These are phyloP conservation scores for Sphagnum contortum DNA, from an alignment of 225 moss, liverwort and hornwort species.

Conservation along the genomic window DNA sequence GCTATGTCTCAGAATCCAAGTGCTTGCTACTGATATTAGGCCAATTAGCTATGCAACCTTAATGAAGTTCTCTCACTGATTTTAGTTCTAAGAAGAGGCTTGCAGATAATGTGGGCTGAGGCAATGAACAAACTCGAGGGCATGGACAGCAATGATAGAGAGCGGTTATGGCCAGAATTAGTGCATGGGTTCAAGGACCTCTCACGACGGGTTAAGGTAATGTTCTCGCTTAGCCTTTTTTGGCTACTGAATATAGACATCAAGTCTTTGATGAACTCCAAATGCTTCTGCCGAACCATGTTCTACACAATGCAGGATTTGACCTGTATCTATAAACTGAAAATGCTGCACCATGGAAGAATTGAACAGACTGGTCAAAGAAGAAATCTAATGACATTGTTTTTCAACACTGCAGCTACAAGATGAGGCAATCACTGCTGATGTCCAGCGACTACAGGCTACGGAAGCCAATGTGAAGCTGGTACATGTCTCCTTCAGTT, in stretches of 20 bases:
- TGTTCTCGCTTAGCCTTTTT: neutral
- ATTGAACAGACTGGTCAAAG: too few species aligned
- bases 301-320: too few species aligned
- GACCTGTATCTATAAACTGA: constrained; percentile 5
- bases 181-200: constrained; percentile 91
- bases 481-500: constrained; percentile 19
- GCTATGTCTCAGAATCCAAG: too few species aligned
- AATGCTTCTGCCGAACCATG: too few species aligned
- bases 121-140: constrained; percentile 91
- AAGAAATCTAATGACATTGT: too few species aligned
- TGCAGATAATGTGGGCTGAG: constrained; percentile 93
- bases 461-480: constrained; percentile 91
- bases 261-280: too few species aligned
- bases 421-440: constrained; percentile 78
- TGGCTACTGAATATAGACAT: too few species aligned
- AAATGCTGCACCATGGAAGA: neutral
- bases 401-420: constrained; percentile 55
- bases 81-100: too few species aligned
- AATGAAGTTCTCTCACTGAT: too few species aligned
- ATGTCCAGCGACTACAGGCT: constrained; percentile 81
- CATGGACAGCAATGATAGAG: constrained; percentile 83
- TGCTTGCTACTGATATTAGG: too few species aligned
- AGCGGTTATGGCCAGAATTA: constrained; percentile 88
- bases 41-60: too few species aligned
- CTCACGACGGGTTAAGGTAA: constrained; percentile 66